phyloP scores from a whole-genome alignment of 192 early-diverging fungal genomes.

The Allomyces arbusculus region DNA sequence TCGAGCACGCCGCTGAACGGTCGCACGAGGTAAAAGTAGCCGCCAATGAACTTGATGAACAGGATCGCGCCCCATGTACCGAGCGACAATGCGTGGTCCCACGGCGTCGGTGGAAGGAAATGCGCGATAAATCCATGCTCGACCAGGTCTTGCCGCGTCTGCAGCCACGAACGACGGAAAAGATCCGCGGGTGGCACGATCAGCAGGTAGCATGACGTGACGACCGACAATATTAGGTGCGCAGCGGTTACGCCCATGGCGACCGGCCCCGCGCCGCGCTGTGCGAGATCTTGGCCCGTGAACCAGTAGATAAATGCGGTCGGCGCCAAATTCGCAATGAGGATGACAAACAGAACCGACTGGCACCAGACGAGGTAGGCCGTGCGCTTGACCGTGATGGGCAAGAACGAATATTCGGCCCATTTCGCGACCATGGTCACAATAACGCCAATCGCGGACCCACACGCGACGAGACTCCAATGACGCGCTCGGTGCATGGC shows the following conservation, averaged over 20 bases:
- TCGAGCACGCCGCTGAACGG: slow-evolving; percentile 27
- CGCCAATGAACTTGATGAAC: slow-evolving; percentile 54
- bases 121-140: slow-evolving; percentile 46
- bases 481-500: slow-evolving; percentile 20
- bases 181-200: slow-evolving; percentile 42
- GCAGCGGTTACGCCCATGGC: slow-evolving; percentile 38
- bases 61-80: slow-evolving; percentile 51
- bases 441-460: slow-evolving; percentile 4
- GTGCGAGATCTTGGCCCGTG: background rate
- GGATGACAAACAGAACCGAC: slow-evolving; percentile 29
- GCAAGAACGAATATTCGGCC: slow-evolving; percentile 8
- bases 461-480: background rate
- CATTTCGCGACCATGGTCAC: slow-evolving; percentile 11
- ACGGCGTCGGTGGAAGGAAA: slow-evolving; percentile 43
- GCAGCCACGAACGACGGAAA: slow-evolving; percentile 19
- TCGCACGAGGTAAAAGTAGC: slow-evolving; percentile 60
- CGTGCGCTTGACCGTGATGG: slow-evolving; percentile 5
- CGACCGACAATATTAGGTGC: slow-evolving; percentile 47
- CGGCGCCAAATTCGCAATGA: slow-evolving; percentile 41
- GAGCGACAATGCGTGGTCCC: slow-evolving; percentile 47
- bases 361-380: slow-evolving; percentile 25
- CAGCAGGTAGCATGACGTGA: slow-evolving; percentile 39
- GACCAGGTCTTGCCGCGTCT: slow-evolving; percentile 17
- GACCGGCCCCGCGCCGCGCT: slow-evolving; percentile 12
- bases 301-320: slow-evolving; percentile 34